Base-by-base conservation (phyloP, 2,329 filamentous ascomycete species). In the Pseudovirgaria hyperparasitica region DNA sequence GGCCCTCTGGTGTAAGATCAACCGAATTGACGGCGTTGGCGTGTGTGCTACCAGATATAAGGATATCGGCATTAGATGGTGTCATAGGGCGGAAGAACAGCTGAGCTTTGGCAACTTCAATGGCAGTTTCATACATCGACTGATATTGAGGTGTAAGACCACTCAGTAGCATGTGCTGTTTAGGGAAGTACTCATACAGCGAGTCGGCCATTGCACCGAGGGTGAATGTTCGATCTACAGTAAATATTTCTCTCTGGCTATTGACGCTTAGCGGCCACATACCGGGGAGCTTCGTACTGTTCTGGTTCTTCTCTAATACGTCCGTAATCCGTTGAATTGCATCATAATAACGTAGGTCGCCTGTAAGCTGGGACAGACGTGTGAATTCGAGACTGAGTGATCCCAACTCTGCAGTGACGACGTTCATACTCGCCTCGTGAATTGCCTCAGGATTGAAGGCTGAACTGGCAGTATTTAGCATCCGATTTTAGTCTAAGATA, bases 11-110 rank as follows among this genome's bases (percentile, higher is more conserved):
- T 9, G 57, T 50, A 9, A 61, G 45, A 6, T 45, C 52, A 27
- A 55, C 32, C 3, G 61, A 52, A 9, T 63, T 62, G 2, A 41
- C 48, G 7, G 66, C 63, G 24, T 47, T 58, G 3, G 44, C 44
- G 2, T 48, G 36, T 4, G 43, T 45, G 5, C 72, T 73, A 14
- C 78, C 77, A 0, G 80, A 71, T 34, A 90, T 72, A 6, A 90
- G 63, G n/a, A 90, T 69, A 33, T 87, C 71, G 27, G 69, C 69
- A 28, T 70, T 61, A 5, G 66, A 60, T 5, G 72, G 67, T 12
- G 73, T 67, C 71, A 90, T 78, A 1, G 85, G 84, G 5, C 77
- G 69, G 54, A 72, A 92, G 31, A 92, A 70, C 7, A 92, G 63
- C 49, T 80, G 67, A 37, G 82, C 65, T 38, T 79, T 78, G 19